Conservation (phyloP, 345 rosid genomes). For the Populus simonii region DNA sequence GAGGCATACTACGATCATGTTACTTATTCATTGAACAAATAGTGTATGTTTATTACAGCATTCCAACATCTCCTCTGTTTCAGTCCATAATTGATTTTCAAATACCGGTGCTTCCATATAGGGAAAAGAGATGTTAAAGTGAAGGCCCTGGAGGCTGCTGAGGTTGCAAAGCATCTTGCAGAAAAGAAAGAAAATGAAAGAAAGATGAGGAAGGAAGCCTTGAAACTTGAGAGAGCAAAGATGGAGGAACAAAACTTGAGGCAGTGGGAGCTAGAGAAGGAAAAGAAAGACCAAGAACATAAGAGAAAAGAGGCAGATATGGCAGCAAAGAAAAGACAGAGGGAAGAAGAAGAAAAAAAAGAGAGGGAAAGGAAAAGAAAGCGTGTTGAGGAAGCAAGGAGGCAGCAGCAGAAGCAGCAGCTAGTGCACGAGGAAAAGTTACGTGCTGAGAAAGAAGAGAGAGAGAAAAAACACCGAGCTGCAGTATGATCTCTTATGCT, state of each 20-base stretch:
- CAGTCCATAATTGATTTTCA: background rate
- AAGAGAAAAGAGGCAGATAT: slow-evolving; percentile 76
- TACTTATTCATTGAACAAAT: background rate
- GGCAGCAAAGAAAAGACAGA: slow-evolving; percentile 65
- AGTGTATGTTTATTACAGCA: background rate
- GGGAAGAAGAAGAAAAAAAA: slow-evolving; percentile 70
- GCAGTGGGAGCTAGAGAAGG: slow-evolving; percentile 64
- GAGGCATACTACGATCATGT: background rate
- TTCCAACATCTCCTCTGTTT: background rate
- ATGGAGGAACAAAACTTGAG: slow-evolving; percentile 60
- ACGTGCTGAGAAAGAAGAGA: slow-evolving; percentile 44
- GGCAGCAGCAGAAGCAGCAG: slow-evolving; percentile 50
- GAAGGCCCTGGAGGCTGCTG: slow-evolving; percentile 88
- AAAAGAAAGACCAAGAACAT: slow-evolving; percentile 69
- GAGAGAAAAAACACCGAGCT: slow-evolving; percentile 40
- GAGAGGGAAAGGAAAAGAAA: slow-evolving; percentile 71
- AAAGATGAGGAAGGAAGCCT: slow-evolving; percentile 75
- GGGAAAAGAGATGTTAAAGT: slow-evolving; percentile 91
- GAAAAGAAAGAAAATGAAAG: slow-evolving; percentile 85
- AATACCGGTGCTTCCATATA: slow-evolving; percentile 21
- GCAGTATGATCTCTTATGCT: slow-evolving; percentile 31
- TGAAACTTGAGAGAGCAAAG: slow-evolving; percentile 75
- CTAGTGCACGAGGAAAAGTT: slow-evolving; percentile 47
- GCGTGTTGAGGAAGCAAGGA: slow-evolving; percentile 56
- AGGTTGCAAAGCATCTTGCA: slow-evolving; percentile 72